phyloP scores from a whole-genome alignment of 176 grass and related monocot species.

The Triticum urartu region DNA sequence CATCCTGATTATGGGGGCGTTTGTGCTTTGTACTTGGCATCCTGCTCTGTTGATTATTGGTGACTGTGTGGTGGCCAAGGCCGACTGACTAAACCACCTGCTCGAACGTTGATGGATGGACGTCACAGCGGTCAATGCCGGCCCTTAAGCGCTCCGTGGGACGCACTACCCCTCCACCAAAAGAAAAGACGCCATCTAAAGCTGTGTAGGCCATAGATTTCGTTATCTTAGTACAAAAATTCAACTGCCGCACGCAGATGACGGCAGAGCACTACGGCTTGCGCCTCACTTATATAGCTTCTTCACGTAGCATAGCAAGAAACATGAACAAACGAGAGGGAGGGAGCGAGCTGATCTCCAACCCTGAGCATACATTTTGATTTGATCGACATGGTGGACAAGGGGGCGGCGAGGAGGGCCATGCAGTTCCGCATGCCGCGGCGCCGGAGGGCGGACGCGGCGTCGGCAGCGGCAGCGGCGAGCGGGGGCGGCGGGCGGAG shows the following conservation, averaged over 20 bases:
- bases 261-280: too few species aligned
- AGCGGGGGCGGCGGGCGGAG: background rate
- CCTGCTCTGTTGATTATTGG: background rate
- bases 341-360: background rate
- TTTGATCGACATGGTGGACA: background rate
- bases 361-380: background rate
- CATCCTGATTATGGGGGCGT: background rate
- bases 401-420: background rate
- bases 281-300: background rate
- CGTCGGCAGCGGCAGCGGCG: background rate
- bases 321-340: background rate
- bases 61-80: too few species aligned
- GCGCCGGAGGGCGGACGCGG: background rate
- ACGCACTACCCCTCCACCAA: slow-evolving; percentile 1
- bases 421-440: slow-evolving; percentile 29
- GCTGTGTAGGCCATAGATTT: background rate
- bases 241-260: background rate
- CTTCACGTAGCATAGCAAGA: background rate
- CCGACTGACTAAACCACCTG: background rate
- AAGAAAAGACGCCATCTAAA: slow-evolving; percentile 16
- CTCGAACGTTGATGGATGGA: background rate
- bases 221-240: background rate
- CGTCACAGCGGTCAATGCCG: background rate
- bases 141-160: slow-evolving; percentile 32
- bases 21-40: too few species aligned